Base-by-base conservation (phyloP, 495 filamentous ascomycete species). In the Apodospora peruviana region DNA sequence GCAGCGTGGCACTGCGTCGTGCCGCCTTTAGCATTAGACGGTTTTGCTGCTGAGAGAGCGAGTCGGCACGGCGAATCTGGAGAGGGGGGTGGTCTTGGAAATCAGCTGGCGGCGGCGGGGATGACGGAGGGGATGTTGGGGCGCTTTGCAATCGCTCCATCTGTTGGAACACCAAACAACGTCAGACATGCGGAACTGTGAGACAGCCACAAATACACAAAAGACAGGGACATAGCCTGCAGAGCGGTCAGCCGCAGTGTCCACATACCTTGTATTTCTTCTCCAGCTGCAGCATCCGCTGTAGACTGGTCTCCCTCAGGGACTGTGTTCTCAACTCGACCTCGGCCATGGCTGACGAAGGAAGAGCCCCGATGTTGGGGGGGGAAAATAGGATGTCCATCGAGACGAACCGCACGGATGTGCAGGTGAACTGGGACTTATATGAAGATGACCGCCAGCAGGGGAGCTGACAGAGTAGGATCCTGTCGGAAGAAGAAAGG, bases 271-370 rank as follows among this genome's bases (percentile, higher is more conserved):
- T 76, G 62, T 67, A 65, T 59, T 62, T 66, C 50, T 71, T 72
- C 55, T 77, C 76, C 47, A 77, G 59, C 54, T 78, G 74, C 41
- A 77, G 58, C 75, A 79, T 74, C 23, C 60, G 61, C 49, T 73
- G 64, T 39, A 77, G 71, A 51, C 66, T 74, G 55, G 61, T 65
- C 53, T 66, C 56, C 54, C 68, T 66, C 22, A 65, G 51, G 12
- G 62, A 59, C 29, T 61, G 54, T 43, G 54, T 47, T 39, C 40
- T 48, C 12, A 25, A 48, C 40, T 58, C 51, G 7, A 60, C 43
- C 32, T 64, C 55, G 25, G 56, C 58, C 60, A 60, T 56, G 52
- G 53, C 53, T 7, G 60, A 20, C 40, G 53, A 53, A 49, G 56
- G 55, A 29, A 56, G 39, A 34, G 49, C 43, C 54, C 51, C 55